Evolutionary conservation across 108 stramenopile genomes (phyloP).

Genomic region (Mediolabrus comicus): DNA sequence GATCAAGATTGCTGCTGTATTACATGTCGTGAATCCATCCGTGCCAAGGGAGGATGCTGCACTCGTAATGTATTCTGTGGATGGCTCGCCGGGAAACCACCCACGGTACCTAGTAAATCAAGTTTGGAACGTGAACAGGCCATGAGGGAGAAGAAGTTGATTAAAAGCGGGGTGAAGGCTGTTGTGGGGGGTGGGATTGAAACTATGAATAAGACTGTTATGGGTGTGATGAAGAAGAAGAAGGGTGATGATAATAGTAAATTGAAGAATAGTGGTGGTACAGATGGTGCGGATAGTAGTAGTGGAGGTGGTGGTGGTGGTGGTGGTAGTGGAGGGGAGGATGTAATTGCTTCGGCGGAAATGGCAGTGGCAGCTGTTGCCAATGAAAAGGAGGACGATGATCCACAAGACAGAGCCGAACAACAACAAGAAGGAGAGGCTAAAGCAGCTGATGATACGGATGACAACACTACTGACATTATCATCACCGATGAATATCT

Average conservation of each 20-base stretch:
- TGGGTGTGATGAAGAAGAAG: background rate
- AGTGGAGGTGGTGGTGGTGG: background rate
- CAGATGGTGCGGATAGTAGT: too few relatives aligned
- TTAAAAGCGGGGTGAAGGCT: background rate
- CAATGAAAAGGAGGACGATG: background rate
- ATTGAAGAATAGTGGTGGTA: background rate
- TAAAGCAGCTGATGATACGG: too few relatives aligned
- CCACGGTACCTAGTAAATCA: background rate
- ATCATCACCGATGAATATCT: conserved; percentile 6
- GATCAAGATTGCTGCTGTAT: conserved; percentile 4
- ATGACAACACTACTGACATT: background rate
- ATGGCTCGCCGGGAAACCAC: conserved; percentile 11
- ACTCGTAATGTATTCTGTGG: conserved; percentile 12
- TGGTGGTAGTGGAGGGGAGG: background rate
- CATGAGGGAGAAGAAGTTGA: background rate
- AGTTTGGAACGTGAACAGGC: conserved; percentile 1
- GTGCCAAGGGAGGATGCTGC: conserved; percentile 11
- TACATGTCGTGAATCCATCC: background rate
- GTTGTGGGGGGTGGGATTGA: background rate
- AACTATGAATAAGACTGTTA: background rate
- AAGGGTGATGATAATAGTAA: too few relatives aligned
- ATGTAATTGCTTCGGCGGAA: background rate
- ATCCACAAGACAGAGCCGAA: background rate
- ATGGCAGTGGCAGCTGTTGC: background rate
- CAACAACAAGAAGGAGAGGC: background rate